phyloP scores from a whole-genome alignment of 192 early-diverging fungal species.

The Phycomyces blakesleeanus region DNA sequence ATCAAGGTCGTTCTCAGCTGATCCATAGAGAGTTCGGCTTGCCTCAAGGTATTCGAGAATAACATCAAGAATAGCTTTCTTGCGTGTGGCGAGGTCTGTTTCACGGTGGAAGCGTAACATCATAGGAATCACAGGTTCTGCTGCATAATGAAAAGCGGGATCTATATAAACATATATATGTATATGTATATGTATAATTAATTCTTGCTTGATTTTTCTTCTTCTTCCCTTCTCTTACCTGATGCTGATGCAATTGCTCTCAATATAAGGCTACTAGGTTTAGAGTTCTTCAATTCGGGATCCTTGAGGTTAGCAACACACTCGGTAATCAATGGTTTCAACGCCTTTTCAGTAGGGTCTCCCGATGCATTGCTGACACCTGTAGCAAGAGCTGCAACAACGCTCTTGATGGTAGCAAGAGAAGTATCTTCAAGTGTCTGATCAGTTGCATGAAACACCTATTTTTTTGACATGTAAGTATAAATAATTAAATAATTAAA shows the following conservation, averaged over 20 bases:
- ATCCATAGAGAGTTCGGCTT: slow-evolving; percentile 55
- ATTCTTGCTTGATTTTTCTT: not conserved
- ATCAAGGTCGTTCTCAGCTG: slow-evolving; percentile 32
- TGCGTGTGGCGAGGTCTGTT: slow-evolving; percentile 53
- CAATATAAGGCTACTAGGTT: slow-evolving; percentile 62
- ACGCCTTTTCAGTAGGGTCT: slow-evolving; percentile 46
- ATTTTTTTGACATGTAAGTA: too few species aligned
- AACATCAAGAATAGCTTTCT: slow-evolving; percentile 65
- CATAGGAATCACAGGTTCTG: slow-evolving; percentile 56
- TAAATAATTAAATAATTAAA: too few species aligned
- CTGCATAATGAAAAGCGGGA: slow-evolving; percentile 56
- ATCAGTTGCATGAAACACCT: slow-evolving; percentile 77
- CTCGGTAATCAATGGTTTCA: slow-evolving; percentile 48
- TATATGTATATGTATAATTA: too few species aligned
- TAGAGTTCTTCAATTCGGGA: slow-evolving; percentile 65
- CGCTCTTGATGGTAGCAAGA: slow-evolving; percentile 51
- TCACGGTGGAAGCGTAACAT: slow-evolving; percentile 57
- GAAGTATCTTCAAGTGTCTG: slow-evolving; percentile 65
- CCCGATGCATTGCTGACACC: slow-evolving; percentile 42
- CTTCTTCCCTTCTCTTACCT: slow-evolving; percentile 31
- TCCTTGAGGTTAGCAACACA: slow-evolving; percentile 58
- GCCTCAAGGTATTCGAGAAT: slow-evolving; percentile 73
- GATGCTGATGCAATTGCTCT: slow-evolving; percentile 58
- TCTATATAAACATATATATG: slow-evolving; percentile 44
- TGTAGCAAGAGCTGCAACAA: slow-evolving; percentile 59